A percentile compares a stretch with the other conserved stretches of the same genome.
These are phyloP conservation scores for Colletotrichum coccodes DNA, from an alignment of 2,329 filamentous ascomycete species.

Conservation along the genomic window DNA sequence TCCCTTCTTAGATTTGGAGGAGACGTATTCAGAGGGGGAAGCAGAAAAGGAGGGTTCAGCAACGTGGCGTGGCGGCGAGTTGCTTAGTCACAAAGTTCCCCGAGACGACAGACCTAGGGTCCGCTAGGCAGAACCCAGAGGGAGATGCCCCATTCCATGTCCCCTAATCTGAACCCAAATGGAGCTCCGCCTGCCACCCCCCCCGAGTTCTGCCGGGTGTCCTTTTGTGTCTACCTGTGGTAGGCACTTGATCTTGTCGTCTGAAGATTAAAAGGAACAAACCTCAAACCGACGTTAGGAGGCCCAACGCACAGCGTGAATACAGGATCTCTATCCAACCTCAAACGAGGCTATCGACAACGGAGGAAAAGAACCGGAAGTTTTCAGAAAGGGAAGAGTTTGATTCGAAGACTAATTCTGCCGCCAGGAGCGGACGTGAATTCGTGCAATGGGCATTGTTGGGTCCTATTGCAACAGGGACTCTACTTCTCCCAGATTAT, in stretches of 20 bases:
- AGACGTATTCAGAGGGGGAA: slow-evolving; percentile 8
- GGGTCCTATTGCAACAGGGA: not conserved
- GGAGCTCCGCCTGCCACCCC: too few species aligned
- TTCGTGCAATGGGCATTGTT: not conserved
- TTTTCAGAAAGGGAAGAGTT: too few species aligned
- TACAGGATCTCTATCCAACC: too few species aligned
- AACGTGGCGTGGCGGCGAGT: slow-evolving; percentile 26
- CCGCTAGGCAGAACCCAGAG: not conserved
- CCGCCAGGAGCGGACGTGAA: not conserved
- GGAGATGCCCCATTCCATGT: not conserved
- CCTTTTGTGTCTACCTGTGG: too few species aligned
- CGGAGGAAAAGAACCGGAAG: not conserved
- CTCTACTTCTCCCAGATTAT: not conserved
- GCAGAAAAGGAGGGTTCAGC: slow-evolving; percentile 8
- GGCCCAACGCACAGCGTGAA: too few species aligned
- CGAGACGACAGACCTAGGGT: not conserved
- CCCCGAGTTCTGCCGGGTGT: too few species aligned
- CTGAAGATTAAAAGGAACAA: too few species aligned
- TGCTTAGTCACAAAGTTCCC: slow-evolving; percentile 22
- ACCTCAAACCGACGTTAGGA: too few species aligned
- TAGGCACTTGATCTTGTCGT: too few species aligned
- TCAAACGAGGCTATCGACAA: not conserved
- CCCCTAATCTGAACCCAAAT: not conserved
- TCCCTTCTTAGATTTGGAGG: slow-evolving; percentile 14
- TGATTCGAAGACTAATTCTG: not conserved